phyloP scores from a whole-genome alignment of 805 yeast species.

The Starmerella stellata region DNA sequence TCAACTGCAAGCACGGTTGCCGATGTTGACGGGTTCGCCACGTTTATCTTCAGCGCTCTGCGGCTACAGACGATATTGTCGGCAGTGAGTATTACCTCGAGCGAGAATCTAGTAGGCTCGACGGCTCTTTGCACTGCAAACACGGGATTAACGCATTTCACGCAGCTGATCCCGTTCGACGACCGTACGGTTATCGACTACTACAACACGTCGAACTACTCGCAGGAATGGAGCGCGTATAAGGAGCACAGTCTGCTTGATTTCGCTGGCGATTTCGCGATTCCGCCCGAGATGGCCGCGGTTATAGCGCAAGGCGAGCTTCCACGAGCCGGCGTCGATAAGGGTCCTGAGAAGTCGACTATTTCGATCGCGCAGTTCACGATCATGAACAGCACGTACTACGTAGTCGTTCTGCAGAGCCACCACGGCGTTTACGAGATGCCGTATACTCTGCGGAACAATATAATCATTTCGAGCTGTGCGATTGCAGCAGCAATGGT shows the following conservation, averaged over 20 bases:
- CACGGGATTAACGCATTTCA: slow-evolving; percentile 5
- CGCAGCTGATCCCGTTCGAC: slow-evolving; percentile 13
- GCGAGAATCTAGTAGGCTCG: slow-evolving; percentile 9
- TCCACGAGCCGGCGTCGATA: slow-evolving; percentile 11
- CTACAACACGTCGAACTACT: background rate
- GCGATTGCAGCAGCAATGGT: slow-evolving; percentile 14
- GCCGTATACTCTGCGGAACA: slow-evolving; percentile 12
- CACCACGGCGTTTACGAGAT: slow-evolving; percentile 12
- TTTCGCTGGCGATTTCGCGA: slow-evolving; percentile 1
- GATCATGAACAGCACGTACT: slow-evolving; percentile 7
- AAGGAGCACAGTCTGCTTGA: background rate
- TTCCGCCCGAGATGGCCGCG: slow-evolving; percentile 9
- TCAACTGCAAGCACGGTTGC: background rate
- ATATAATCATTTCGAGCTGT: slow-evolving; percentile 12
- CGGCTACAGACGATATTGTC: slow-evolving; percentile 9
- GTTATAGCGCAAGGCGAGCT: background rate
- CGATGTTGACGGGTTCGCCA: slow-evolving; percentile 12
- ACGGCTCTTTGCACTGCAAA: slow-evolving; percentile 12
- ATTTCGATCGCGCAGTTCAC: slow-evolving; percentile 12
- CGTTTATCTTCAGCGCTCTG: slow-evolving; percentile 8
- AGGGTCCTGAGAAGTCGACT: slow-evolving; percentile 15
- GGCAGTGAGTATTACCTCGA: slow-evolving; percentile 8
- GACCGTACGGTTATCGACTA: slow-evolving; percentile 2
- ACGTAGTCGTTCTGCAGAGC: slow-evolving; percentile 14
- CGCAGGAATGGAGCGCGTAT: background rate